Conservation (phyloP, 2,329 filamentous ascomycete genomes). For the Ceratocystis destructans region DNA sequence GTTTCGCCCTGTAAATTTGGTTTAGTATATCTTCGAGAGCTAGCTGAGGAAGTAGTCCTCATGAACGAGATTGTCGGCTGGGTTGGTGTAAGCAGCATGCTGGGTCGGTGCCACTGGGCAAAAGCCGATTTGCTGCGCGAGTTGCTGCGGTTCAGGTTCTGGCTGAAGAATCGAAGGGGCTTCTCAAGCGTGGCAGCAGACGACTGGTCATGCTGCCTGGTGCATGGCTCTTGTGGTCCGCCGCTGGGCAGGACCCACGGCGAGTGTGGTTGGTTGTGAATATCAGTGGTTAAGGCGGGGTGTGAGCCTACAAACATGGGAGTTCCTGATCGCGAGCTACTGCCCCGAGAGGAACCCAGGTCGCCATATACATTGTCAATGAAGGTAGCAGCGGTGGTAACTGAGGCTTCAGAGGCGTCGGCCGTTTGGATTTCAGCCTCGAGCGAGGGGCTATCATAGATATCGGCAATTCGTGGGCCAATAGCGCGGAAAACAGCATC, state of each 20-base stretch:
- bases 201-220: background rate
- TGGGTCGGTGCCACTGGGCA: background rate
- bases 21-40: conserved; percentile 37
- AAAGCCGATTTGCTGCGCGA: background rate
- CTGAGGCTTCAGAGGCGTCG: conserved; percentile 67
- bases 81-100: background rate
- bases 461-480: conserved; percentile 54
- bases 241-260: background rate
- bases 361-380: conserved; percentile 59
- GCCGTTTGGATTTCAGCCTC: conserved; percentile 62
- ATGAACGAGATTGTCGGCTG: conserved; percentile 22
- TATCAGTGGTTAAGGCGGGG: background rate
- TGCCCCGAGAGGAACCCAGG: conserved; percentile 36
- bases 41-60: conserved; percentile 32
- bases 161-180: background rate
- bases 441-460: conserved; percentile 42
- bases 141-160: background rate
- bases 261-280: background rate
- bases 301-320: conserved; percentile 28
- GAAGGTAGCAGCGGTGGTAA: conserved; percentile 62
- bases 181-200: background rate
- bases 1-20: conserved; percentile 36
- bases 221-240: background rate
- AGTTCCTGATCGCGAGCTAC: conserved; percentile 52
- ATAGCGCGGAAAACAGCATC: conserved; percentile 81